Conservation (phyloP, 208 protist genomes). For the Trypanosoma avium region DNA sequence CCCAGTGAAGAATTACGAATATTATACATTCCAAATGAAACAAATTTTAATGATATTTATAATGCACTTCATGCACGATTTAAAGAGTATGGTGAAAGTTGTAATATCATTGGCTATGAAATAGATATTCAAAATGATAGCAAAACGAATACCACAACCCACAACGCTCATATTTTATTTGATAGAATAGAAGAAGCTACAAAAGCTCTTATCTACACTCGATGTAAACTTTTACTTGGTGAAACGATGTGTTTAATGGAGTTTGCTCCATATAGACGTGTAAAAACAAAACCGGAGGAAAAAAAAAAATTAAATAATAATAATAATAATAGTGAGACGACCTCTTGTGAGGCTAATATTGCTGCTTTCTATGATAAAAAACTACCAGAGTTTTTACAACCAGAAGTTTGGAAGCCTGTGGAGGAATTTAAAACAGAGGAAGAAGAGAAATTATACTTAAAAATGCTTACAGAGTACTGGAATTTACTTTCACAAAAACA, state of each 20-base stretch:
- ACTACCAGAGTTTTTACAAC: conserved; percentile 39
- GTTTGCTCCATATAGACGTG: conserved; percentile 26
- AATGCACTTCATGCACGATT: conserved; percentile 21
- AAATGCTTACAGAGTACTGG: conserved; percentile 67
- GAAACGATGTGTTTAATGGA: conserved; percentile 25
- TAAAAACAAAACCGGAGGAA: conserved; percentile 1
- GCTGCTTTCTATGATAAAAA: background rate
- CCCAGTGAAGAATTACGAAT: conserved; percentile 52
- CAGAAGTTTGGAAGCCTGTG: conserved; percentile 48
- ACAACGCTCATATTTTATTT: conserved; percentile 39
- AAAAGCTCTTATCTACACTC: conserved; percentile 47
- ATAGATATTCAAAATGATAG: background rate
- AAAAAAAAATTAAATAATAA: no score
- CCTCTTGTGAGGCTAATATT: background rate
- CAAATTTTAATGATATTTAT: conserved; percentile 26
- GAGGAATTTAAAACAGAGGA: conserved; percentile 39
- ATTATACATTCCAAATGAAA: conserved; percentile 23
- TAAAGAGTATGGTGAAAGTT: conserved; percentile 15
- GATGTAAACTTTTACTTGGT: conserved; percentile 39
- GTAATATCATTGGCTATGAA: conserved; percentile 15
- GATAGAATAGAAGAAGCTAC: conserved; percentile 46
- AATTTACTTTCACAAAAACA: conserved; percentile 58
- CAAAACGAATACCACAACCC: conserved; percentile 4
- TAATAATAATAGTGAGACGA: no score
- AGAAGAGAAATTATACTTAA: conserved; percentile 56